phyloP scores from a whole-genome alignment of 148 eudicot species.

The Vaccinium darrowii region DNA sequence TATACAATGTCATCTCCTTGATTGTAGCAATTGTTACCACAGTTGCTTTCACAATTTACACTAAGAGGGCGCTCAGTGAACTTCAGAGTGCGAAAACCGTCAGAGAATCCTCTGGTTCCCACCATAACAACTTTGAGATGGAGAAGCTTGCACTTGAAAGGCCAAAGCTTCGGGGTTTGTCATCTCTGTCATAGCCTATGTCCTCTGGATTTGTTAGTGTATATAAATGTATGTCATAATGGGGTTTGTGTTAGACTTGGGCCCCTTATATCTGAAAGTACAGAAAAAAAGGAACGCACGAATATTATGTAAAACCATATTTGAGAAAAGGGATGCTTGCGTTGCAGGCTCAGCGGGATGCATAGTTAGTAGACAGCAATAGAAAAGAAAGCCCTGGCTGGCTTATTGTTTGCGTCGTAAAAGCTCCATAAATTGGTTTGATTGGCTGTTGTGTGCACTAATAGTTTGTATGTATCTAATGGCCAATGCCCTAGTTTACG shows the following conservation, averaged over 20 bases:
- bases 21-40: conserved; percentile 64
- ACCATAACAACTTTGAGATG: conserved; percentile 44
- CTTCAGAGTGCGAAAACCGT: conserved; percentile 46
- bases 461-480: too few species aligned
- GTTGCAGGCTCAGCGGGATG: neutral
- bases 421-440: neutral
- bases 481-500: neutral
- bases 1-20: conserved; percentile 78
- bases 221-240: neutral
- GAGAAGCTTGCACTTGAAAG: conserved; percentile 69
- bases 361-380: neutral
- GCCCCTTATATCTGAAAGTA: neutral
- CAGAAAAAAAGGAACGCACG: neutral
- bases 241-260: neutral
- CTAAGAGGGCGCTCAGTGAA: conserved; percentile 62
- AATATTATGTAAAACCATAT: neutral
- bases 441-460: neutral
- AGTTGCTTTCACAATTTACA: conserved; percentile 70
- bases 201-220: neutral
- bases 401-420: too few species aligned
- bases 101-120: conserved; percentile 27
- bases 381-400: too few species aligned
- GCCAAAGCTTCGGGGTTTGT: conserved; percentile 31
- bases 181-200: neutral
- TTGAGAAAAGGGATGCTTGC: neutral